Evolutionary conservation across 163 green algal species (phyloP), one percentile per base, ranked within the genome.

Genomic region (Coccomyxa subellipsoidea): DNA sequence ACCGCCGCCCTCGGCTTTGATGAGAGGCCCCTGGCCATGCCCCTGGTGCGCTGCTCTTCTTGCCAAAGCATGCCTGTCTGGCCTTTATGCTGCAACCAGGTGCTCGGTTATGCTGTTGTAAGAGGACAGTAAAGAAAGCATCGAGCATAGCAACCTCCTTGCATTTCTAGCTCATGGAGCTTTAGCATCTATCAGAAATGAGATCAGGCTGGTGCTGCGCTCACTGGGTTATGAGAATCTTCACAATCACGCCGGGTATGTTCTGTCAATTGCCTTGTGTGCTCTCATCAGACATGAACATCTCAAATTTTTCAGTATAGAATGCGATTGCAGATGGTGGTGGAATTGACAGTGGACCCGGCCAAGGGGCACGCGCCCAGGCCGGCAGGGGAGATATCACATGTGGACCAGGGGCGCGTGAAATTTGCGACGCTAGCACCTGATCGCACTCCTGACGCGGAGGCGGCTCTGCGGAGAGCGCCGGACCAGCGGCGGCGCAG

Each of bases 261-360:
- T n/a, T n/a, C n/a, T n/a, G n/a, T n/a, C n/a, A n/a, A n/a, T n/a
- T n/a, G n/a, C n/a, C n/a, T n/a, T n/a, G n/a, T n/a, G n/a, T n/a
- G n/a, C n/a, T n/a, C n/a, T n/a, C n/a, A n/a, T n/a, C n/a, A n/a
- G n/a, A n/a, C n/a, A n/a, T n/a, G n/a, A n/a, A n/a, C n/a, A n/a
- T n/a, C n/a, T n/a, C n/a, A n/a, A n/a, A n/a, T n/a, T n/a, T n/a
- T n/a, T n/a, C n/a, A n/a, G n/a, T n/a, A n/a, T n/a, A n/a, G n/a
- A n/a, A n/a, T n/a, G 4, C 23, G 47, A 18, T 12, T 59, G 4
- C 47, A 59, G 32, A 9, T 87, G 23, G 82, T 89, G 7, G 82
- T 69, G 7, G 86, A 83, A 7, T 85, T 72, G 69, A 82, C 85
- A 21, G 34, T 89, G 15, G 82, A 90, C 53, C 78, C 87, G 7